Percentiles rank a stretch among this genome's conserved stretches.
Evolutionary conservation across 2,329 filamentous ascomycete species (phyloP).

Genomic region (Nakataea oryzae): DNA sequence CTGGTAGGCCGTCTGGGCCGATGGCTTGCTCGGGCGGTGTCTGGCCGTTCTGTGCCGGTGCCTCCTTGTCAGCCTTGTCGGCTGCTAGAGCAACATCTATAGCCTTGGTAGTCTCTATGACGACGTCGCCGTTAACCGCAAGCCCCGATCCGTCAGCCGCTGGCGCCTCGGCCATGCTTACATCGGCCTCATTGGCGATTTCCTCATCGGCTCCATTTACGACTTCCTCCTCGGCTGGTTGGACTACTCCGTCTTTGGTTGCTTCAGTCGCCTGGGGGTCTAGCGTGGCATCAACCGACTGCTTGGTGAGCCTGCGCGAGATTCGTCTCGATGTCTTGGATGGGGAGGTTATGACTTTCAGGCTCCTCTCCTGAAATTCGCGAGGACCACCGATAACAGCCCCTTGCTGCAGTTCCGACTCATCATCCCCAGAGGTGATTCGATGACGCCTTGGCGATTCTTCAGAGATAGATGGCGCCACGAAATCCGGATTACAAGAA

Average conservation of each 20-base stretch:
- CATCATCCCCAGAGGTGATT: not conserved
- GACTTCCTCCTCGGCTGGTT: not conserved
- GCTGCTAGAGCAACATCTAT: not conserved
- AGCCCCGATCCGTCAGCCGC: not conserved
- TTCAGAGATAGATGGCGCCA: conserved; percentile 14
- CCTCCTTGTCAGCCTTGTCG: not conserved
- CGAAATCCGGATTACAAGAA: conserved; percentile 39
- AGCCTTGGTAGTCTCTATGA: not conserved
- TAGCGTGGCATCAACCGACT: not conserved
- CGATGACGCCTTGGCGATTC: not conserved
- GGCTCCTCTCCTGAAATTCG: not conserved
- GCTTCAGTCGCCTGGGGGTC: too few relatives aligned
- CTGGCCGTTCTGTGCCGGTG: not conserved
- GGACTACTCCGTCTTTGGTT: too few relatives aligned
- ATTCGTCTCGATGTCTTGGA: not conserved
- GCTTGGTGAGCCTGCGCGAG: not conserved
- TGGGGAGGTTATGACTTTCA: not conserved
- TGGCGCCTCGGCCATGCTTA: conserved; percentile 2
- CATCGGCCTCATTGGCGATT: not conserved
- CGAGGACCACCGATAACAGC: not conserved
- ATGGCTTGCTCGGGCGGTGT: not conserved
- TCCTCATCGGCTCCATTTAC: not conserved
- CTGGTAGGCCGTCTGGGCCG: not conserved
- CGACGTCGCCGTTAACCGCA: conserved; percentile 1
- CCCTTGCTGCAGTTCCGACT: not conserved